Percentiles rank a stretch among this genome's conserved stretches.
These are phyloP conservation scores for Malassezia dermatis DNA, from an alignment of 1,284 basidiomycete genomes.

Conservation along the genomic window DNA sequence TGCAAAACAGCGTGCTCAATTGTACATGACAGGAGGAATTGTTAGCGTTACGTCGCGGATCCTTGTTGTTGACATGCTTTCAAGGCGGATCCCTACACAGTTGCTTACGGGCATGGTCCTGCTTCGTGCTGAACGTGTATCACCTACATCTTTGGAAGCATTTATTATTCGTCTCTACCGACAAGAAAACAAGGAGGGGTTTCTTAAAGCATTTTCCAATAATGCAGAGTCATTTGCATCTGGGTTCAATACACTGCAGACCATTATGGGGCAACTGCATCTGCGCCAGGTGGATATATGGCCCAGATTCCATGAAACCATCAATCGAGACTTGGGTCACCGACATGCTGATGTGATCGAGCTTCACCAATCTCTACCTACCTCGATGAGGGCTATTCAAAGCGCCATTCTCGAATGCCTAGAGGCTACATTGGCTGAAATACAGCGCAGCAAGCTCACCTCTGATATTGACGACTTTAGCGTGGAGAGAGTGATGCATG, in stretches of 20 bases:
- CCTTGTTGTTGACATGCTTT: constrained; percentile 87
- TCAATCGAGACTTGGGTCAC: constrained; percentile 33
- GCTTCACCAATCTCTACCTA: constrained; percentile 73
- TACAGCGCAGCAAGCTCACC: constrained; percentile 77
- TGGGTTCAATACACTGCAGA: constrained; percentile 79
- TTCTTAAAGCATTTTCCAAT: constrained; percentile 92
- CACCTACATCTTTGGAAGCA: constrained; percentile 52
- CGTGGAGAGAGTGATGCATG: constrained; percentile 86
- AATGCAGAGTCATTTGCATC: constrained; percentile 87
- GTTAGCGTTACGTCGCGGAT: constrained; percentile 88
- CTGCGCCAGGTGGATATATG: constrained; percentile 79
- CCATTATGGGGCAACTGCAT: constrained; percentile 83
- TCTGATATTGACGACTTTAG: constrained; percentile 87
- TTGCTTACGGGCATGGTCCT: constrained; percentile 84
- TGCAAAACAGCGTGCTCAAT: constrained; percentile 55
- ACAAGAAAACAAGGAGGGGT: constrained; percentile 55
- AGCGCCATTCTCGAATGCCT: constrained; percentile 88
- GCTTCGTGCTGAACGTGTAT: constrained; percentile 77
- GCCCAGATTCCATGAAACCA: constrained; percentile 66
- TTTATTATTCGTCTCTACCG: constrained; percentile 43
- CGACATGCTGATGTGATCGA: constrained; percentile 78
- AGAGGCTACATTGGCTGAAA: constrained; percentile 75
- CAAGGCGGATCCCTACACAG: constrained; percentile 66
- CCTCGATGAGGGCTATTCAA: constrained; percentile 81
- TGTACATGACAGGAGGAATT: constrained; percentile 53